phyloP scores from a whole-genome alignment of 192 early-diverging fungal genomes.

The Linnemannia schmuckeri region DNA sequence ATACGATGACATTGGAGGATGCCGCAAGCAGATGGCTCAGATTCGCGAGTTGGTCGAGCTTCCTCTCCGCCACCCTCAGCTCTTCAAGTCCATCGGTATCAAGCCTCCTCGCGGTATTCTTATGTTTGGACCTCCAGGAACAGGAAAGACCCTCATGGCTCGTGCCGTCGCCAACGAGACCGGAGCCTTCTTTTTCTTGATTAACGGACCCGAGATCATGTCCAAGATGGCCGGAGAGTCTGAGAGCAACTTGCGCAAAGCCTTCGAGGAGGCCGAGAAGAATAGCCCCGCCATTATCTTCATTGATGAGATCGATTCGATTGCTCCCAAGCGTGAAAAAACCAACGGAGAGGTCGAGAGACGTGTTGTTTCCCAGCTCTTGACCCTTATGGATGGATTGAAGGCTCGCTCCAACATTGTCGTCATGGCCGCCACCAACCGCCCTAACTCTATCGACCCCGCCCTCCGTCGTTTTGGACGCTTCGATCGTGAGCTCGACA shows the following conservation, averaged over 20 bases:
- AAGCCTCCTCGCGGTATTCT: constrained; percentile 98
- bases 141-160: constrained; percentile 99
- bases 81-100: constrained; percentile 99
- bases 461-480: constrained; percentile 98
- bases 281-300: constrained; percentile 98
- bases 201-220: constrained; percentile 99
- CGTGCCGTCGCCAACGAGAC: constrained; percentile 99
- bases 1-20: constrained; percentile 99
- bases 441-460: constrained; percentile 97
- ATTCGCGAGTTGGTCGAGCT: constrained; percentile 99
- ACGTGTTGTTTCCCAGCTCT: constrained; percentile 97
- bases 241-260: constrained; percentile 97
- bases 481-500: constrained; percentile 99
- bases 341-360: constrained; percentile 99
- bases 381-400: constrained; percentile 98
- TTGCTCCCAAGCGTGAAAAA: constrained; percentile 99
- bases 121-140: constrained; percentile 98
- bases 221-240: constrained; percentile 99
- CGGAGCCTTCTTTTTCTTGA: constrained; percentile 99
- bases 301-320: constrained; percentile 99
- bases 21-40: constrained; percentile 98
- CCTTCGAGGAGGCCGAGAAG: constrained; percentile 99
- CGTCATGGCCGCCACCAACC: constrained; percentile 98
- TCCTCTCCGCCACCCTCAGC: constrained; percentile 97
- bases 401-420: constrained; percentile 96